phyloP scores from a whole-genome alignment of 2,329 filamentous ascomycete species.

The Fusarium succisae region DNA sequence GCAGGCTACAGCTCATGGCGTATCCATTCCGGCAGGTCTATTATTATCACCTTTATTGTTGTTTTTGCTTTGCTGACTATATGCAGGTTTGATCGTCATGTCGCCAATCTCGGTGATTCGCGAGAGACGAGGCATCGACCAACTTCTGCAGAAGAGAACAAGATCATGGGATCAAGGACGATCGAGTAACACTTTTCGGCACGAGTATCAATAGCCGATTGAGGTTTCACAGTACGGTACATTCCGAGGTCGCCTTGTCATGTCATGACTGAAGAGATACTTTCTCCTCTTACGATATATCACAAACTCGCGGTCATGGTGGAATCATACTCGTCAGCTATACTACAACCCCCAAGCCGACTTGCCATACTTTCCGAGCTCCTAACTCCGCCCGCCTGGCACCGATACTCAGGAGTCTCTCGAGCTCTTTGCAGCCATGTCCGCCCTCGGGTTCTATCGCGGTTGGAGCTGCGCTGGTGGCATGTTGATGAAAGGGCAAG shows the following conservation, averaged over 20 bases:
- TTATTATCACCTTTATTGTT: conserved; percentile 3
- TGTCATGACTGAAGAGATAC: background rate
- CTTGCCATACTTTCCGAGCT: background rate
- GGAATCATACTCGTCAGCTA: conserved; percentile 20
- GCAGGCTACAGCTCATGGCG: conserved; percentile 3
- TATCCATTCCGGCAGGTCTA: conserved; percentile 12
- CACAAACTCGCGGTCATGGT: background rate
- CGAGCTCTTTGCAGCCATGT: conserved; percentile 27
- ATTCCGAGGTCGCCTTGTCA: background rate
- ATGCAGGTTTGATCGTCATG: conserved; percentile 11
- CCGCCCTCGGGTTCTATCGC: conserved; percentile 27
- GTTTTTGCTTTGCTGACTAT: conserved; percentile 3
- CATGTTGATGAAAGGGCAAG: background rate
- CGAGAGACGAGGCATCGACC: background rate
- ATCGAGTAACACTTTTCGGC: background rate
- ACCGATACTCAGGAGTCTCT: conserved; percentile 8
- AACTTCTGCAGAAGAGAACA: background rate
- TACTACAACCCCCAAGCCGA: conserved; percentile 11
- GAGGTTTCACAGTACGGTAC: conserved; percentile 21
- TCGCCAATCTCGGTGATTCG: conserved; percentile 5
- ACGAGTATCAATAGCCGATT: conserved; percentile 11
- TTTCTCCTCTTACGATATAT: conserved; percentile 9
- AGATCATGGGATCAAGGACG: background rate
- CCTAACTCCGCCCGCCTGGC: conserved; percentile 9
- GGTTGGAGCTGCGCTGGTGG: conserved; percentile 29